Conservation (phyloP, 1,284 basidiomycete species). For the Xerocomus nothofagi region DNA sequence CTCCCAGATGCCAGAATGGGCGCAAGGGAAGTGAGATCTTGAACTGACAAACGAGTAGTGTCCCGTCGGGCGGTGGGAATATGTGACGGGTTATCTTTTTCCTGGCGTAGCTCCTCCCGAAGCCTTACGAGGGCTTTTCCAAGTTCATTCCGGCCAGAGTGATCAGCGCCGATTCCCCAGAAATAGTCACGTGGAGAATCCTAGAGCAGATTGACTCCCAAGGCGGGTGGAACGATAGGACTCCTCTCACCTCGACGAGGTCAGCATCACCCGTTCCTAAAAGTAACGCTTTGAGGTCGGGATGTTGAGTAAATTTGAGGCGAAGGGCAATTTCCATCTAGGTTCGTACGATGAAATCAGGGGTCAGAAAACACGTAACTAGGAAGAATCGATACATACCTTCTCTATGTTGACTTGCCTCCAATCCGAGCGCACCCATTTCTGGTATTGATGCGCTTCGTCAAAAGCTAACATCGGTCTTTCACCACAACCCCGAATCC, state of each 20-base stretch:
- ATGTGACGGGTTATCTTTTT: slow-evolving; percentile 27
- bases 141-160: slow-evolving; percentile 65
- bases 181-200: slow-evolving; percentile 67
- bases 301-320: slow-evolving; percentile 65
- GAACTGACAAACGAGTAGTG: slow-evolving; percentile 32
- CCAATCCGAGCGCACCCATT: slow-evolving; percentile 60
- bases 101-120: slow-evolving; percentile 46
- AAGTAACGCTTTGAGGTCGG: slow-evolving; percentile 51
- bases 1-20: slow-evolving; percentile 1
- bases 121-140: slow-evolving; percentile 65
- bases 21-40: slow-evolving; percentile 30
- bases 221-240: neutral
- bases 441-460: slow-evolving; percentile 63
- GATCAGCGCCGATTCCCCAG: slow-evolving; percentile 65
- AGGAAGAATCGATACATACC: slow-evolving; percentile 34
- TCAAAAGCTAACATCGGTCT: slow-evolving; percentile 61
- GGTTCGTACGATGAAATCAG: neutral
- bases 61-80: slow-evolving; percentile 31
- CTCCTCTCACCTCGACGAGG: slow-evolving; percentile 53
- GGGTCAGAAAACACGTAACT: neutral
- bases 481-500: slow-evolving; percentile 59
- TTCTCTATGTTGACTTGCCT: slow-evolving; percentile 59
- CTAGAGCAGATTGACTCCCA: slow-evolving; percentile 32
- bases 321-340: slow-evolving; percentile 63
- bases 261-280: slow-evolving; percentile 60